These are phyloP conservation scores for Schwanniomyces pseudopolymorphus DNA, from an alignment of 805 yeast species.

Conservation along the genomic window DNA sequence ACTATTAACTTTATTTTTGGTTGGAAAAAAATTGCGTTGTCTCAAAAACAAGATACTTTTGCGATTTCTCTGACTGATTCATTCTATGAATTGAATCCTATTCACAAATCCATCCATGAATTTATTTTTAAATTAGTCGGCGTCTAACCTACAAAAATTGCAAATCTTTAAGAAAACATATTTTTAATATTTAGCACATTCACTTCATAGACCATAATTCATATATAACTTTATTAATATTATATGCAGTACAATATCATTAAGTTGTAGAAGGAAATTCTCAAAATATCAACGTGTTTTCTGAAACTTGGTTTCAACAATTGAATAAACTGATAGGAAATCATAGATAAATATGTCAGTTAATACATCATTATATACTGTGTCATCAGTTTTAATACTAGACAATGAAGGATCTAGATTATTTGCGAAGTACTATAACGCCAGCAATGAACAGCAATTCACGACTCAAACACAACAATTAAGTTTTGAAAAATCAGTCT, in stretches of 20 bases:
- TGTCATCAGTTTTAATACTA: slow-evolving; percentile 75
- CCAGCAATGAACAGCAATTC: slow-evolving; percentile 35
- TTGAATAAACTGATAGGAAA: background rate
- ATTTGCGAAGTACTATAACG: slow-evolving; percentile 79
- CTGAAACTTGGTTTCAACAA: background rate
- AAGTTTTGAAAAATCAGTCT: slow-evolving; percentile 71
- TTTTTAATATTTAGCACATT: background rate
- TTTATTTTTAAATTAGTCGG: slow-evolving; percentile 28
- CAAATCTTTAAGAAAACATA: background rate
- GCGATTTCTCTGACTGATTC: slow-evolving; percentile 21
- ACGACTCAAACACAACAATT: slow-evolving; percentile 61
- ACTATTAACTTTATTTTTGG: slow-evolving; percentile 72
- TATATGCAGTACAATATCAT: background rate
- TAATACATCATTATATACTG: slow-evolving; percentile 71
- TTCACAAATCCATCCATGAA: slow-evolving; percentile 36
- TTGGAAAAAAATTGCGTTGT: slow-evolving; percentile 24
- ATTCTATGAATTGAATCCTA: slow-evolving; percentile 30
- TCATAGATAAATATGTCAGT: slow-evolving; percentile 31
- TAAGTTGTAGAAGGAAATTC: background rate
- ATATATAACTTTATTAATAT: background rate
- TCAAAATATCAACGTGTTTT: slow-evolving; percentile 2
- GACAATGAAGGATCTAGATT: slow-evolving; percentile 80
- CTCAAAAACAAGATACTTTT: slow-evolving; percentile 11
- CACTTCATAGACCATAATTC: background rate
- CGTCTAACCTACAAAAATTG: slow-evolving; percentile 1